phyloP scores from a whole-genome alignment of 805 yeast genomes.

The Wickerhamiella alocasiicola region DNA sequence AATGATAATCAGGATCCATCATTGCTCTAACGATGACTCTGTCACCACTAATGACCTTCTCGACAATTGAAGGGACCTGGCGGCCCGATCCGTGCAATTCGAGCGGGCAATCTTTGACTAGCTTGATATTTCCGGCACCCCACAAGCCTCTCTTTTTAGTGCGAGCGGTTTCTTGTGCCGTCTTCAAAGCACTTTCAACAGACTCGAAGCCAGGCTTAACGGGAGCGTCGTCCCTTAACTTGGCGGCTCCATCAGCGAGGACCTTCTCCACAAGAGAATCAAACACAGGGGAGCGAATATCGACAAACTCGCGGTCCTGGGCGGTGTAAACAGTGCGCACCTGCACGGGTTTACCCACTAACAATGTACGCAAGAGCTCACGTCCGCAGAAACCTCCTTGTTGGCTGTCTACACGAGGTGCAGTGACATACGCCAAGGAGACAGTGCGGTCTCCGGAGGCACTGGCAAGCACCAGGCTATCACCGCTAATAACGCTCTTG shows the following conservation, averaged over 20 bases:
- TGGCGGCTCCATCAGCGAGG: constrained; percentile 48
- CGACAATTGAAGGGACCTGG: constrained; percentile 52
- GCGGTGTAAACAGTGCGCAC: constrained; percentile 45
- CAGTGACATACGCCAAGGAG: constrained; percentile 51
- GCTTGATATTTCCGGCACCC: constrained; percentile 28
- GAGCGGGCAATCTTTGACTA: constrained; percentile 19
- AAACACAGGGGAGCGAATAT: constrained; percentile 51
- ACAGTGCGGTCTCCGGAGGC: constrained; percentile 40
- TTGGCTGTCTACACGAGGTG: constrained; percentile 36
- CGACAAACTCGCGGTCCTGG: constrained; percentile 53
- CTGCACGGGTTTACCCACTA: constrained; percentile 51
- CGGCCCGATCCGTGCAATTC: constrained; percentile 20
- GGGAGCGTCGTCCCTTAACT: constrained; percentile 42
- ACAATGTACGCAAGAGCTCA: constrained; percentile 47
- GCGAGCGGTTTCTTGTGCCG: constrained; percentile 37
- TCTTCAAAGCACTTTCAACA: constrained; percentile 23
- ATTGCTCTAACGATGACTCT: constrained; percentile 51
- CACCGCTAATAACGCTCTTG: constrained; percentile 10
- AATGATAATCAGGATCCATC: constrained; percentile 38
- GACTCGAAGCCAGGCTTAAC: constrained; percentile 34
- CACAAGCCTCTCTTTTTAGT: constrained; percentile 45
- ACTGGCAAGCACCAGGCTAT: not conserved
- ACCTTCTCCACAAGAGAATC: constrained; percentile 44
- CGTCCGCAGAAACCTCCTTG: constrained; percentile 45
- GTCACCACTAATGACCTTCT: constrained; percentile 69